Evolutionary conservation across 148 eudicot species (phyloP).

Genomic region (Chenopodium berlandieri): DNA sequence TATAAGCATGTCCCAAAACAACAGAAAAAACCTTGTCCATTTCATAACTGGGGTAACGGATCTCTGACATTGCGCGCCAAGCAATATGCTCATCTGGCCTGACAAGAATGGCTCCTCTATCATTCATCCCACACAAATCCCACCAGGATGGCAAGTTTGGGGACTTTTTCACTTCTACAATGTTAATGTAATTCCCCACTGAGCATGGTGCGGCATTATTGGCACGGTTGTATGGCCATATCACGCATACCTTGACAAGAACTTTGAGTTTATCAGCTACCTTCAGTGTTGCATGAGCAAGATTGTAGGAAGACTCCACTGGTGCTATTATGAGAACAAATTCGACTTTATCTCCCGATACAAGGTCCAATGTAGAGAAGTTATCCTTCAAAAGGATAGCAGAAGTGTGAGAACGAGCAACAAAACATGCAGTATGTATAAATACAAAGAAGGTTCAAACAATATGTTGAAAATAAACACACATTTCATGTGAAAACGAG

Average conservation of each 20-base stretch:
- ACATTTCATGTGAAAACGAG: not conserved
- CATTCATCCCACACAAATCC: conserved; percentile 73
- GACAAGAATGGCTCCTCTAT: conserved; percentile 85
- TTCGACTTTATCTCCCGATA: conserved; percentile 66
- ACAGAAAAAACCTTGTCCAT: conserved; percentile 59
- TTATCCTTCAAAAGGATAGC: conserved; percentile 39
- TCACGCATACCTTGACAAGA: conserved; percentile 61
- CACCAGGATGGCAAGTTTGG: conserved; percentile 66
- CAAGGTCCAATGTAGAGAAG: conserved; percentile 68
- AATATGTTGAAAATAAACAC: not conserved
- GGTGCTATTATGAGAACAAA: conserved; percentile 80
- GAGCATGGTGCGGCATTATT: conserved; percentile 9
- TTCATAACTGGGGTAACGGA: conserved; percentile 39
- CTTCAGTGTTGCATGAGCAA: conserved; percentile 58
- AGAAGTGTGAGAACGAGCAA: not conserved
- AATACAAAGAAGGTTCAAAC: not conserved
- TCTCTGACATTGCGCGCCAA: conserved; percentile 59
- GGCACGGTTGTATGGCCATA: conserved; percentile 55
- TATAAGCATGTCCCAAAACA: conserved; percentile 37
- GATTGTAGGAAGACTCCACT: conserved; percentile 51
- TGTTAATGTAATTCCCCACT: conserved; percentile 46
- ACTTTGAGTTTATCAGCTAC: conserved; percentile 59
- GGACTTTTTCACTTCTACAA: conserved; percentile 45
- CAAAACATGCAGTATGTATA: not conserved
- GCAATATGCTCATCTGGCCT: conserved; percentile 95